Percentiles rank a stretch among this genome's conserved stretches.
phyloP scores from a whole-genome alignment of 1,284 basidiomycete species.

The Microbotryomycetes sp. region DNA sequence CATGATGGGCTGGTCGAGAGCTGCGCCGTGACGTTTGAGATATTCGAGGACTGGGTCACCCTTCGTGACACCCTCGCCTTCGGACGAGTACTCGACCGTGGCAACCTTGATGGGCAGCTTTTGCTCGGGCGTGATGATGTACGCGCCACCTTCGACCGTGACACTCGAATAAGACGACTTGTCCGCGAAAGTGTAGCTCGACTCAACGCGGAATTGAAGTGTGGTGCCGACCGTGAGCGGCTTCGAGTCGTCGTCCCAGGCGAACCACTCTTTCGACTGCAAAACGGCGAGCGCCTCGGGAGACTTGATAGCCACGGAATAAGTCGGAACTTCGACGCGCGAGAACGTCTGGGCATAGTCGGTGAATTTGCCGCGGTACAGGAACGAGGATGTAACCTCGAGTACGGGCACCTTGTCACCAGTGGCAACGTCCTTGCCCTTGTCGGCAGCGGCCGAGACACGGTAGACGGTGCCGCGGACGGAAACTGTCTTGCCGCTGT shows the following conservation, averaged over 20 bases:
- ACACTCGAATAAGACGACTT: constrained; percentile 77
- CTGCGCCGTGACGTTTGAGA: constrained; percentile 77
- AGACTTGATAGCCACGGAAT: constrained; percentile 64
- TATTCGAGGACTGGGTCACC: constrained; percentile 93
- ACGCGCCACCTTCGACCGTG: constrained; percentile 74
- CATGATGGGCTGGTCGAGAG: constrained; percentile 66
- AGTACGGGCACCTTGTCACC: constrained; percentile 63
- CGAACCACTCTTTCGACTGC: constrained; percentile 95
- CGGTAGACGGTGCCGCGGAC: constrained; percentile 88
- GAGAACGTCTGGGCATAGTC: constrained; percentile 97
- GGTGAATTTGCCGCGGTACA: constrained; percentile 88
- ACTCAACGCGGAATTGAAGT: constrained; percentile 81
- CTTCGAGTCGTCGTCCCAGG: constrained; percentile 77
- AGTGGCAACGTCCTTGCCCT: constrained; percentile 39
- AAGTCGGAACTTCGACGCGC: constrained; percentile 78
- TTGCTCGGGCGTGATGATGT: constrained; percentile 32
- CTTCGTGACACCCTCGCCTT: constrained; percentile 58
- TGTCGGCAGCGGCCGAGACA: constrained; percentile 46
- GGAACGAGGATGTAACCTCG: constrained; percentile 89
- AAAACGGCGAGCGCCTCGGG: constrained; percentile 83
- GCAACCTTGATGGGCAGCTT: constrained; percentile 63
- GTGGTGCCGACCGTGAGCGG: constrained; percentile 68
- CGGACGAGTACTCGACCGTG: constrained; percentile 70
- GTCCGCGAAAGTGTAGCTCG: constrained; percentile 83
- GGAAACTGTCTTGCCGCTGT: constrained; percentile 67